Conservation (phyloP, 2,329 filamentous ascomycete species). For the Colletotrichum siamense region DNA sequence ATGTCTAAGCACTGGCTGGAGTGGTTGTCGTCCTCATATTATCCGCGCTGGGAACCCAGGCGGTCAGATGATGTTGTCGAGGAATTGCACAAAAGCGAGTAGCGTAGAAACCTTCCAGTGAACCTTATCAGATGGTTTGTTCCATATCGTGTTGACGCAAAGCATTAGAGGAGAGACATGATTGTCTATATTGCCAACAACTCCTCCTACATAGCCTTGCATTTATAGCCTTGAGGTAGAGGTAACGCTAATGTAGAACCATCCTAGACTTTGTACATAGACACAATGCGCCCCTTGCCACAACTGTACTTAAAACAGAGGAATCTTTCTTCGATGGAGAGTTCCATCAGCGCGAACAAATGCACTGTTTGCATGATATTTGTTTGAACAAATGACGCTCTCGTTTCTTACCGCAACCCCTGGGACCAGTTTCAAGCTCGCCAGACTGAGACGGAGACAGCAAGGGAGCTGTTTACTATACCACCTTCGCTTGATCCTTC, state of each 20-base stretch:
- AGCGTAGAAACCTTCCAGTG: neutral
- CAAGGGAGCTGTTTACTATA: neutral
- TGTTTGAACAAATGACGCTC: neutral
- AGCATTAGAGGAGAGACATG: too few relatives aligned
- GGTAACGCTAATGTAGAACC: neutral
- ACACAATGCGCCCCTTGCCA: neutral
- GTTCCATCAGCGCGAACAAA: neutral
- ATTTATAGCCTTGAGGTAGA: neutral
- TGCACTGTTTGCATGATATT: rapidly evolving
- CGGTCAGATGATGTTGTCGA: neutral
- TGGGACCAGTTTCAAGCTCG: neutral
- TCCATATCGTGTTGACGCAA: too few relatives aligned
- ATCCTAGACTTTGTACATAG: rapidly evolving
- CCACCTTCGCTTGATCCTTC: neutral
- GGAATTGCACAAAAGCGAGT: neutral
- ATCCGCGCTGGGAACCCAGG: neutral
- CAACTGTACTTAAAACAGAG: neutral
- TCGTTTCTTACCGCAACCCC: too few relatives aligned
- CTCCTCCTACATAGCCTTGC: neutral
- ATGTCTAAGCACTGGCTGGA: neutral
- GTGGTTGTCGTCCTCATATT: neutral
- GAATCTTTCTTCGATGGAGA: neutral
- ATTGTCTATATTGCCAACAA: too few relatives aligned
- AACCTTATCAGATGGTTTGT: neutral
- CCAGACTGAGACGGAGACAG: neutral